Percentiles rank a stretch among this genome's conserved stretches.
Evolutionary conservation across 345 rosid genomes (phyloP).

Genomic region (Populus alba): DNA sequence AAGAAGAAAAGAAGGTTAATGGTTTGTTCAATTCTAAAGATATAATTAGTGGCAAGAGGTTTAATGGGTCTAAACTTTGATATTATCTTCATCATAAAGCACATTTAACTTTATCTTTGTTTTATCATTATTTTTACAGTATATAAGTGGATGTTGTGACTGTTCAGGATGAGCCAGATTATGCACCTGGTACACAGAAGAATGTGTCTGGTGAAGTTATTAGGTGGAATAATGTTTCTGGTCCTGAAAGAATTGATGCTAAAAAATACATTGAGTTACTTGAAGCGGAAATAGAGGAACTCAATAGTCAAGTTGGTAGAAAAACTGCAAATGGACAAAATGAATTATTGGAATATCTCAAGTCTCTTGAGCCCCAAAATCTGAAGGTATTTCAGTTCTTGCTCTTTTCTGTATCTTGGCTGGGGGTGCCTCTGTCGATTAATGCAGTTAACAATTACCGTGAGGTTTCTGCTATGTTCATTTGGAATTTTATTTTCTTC

Average conservation of each 20-base stretch:
- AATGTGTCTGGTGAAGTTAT: conserved; percentile 91
- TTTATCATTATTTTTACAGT: background rate
- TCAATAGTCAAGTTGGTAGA: conserved; percentile 69
- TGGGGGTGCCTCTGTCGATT: background rate
- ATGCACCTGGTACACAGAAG: conserved; percentile 94
- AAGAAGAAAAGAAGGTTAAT: conserved; percentile 24
- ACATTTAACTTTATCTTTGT: background rate
- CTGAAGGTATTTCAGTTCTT: conserved; percentile 51
- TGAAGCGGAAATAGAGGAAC: conserved; percentile 93
- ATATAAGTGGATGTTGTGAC: conserved; percentile 5
- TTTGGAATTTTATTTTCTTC: background rate
- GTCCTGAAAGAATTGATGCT: conserved; percentile 87
- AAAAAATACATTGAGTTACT: conserved; percentile 85
- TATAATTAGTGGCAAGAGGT: background rate
- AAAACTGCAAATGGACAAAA: conserved; percentile 66
- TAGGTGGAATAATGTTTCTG: conserved; percentile 83
- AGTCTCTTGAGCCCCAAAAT: conserved; percentile 92
- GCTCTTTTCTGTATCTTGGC: background rate
- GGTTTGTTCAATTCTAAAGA: background rate
- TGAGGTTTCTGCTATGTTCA: background rate
- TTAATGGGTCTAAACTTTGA: background rate
- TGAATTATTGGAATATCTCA: conserved; percentile 83
- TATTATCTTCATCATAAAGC: background rate
- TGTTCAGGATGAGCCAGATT: conserved; percentile 60
- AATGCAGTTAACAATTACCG: background rate